phyloP scores from a whole-genome alignment of 1,284 basidiomycete species.

The Ceratobasidium theobromae region DNA sequence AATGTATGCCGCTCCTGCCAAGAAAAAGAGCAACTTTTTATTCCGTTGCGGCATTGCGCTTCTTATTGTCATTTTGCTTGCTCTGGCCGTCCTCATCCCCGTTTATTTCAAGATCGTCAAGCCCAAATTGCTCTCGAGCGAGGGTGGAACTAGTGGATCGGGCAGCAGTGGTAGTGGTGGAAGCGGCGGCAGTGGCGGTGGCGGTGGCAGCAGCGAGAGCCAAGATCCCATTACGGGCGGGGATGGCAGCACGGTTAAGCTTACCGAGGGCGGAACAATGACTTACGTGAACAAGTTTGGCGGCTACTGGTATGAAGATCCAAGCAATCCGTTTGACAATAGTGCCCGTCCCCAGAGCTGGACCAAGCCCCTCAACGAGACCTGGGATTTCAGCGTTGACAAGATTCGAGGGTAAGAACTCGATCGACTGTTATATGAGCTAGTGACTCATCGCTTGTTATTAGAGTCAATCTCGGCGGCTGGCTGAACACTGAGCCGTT shows the following conservation, averaged over 20 bases:
- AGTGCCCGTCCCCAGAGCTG: conserved; percentile 68
- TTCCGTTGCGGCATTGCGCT: conserved; percentile 15
- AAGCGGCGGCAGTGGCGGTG: conserved; percentile 33
- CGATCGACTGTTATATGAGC: not conserved
- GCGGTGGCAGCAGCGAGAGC: conserved; percentile 29
- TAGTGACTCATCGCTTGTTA: not conserved
- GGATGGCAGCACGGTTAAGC: conserved; percentile 46
- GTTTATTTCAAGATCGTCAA: conserved; percentile 36
- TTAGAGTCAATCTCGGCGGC: conserved; percentile 51
- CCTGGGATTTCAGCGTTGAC: conserved; percentile 69
- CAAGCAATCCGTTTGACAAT: conserved; percentile 70
- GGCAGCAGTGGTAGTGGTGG: conserved; percentile 21
- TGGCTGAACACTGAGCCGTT: conserved; percentile 58
- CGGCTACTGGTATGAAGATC: conserved; percentile 55
- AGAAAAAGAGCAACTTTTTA: conserved; percentile 12
- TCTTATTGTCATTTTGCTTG: conserved; percentile 29
- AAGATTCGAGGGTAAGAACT: conserved; percentile 61
- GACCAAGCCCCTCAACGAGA: conserved; percentile 70
- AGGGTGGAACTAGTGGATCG: conserved; percentile 2
- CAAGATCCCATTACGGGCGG: conserved; percentile 40
- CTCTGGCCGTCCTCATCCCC: conserved; percentile 34
- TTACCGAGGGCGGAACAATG: conserved; percentile 48
- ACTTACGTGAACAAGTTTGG: conserved; percentile 51
- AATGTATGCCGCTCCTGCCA: conserved; percentile 9
- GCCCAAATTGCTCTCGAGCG: conserved; percentile 23